These are phyloP conservation scores for Solanum neorickii DNA, from an alignment of 257 asterid genomes.

Conservation along the genomic window DNA sequence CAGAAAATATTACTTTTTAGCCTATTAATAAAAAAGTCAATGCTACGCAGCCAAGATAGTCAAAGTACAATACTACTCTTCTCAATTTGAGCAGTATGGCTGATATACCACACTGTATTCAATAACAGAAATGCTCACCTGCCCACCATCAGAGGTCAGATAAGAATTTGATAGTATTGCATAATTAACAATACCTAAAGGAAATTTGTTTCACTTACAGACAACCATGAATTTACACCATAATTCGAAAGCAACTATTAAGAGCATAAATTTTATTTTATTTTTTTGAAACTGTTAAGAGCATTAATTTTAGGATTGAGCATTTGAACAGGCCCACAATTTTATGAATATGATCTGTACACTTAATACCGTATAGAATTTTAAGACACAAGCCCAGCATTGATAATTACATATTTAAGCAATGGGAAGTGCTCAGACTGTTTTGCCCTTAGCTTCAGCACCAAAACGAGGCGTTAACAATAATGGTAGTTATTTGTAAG, in stretches of 20 bases:
- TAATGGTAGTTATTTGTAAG: too few species aligned
- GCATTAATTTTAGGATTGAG: neutral
- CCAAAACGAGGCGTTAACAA: neutral
- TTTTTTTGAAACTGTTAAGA: neutral
- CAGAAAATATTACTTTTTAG: neutral
- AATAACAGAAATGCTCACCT: neutral
- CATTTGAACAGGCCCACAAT: neutral
- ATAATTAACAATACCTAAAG: neutral
- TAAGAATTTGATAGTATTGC: neutral
- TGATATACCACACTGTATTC: neutral
- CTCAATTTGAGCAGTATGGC: neutral
- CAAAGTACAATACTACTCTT: neutral
- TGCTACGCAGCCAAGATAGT: neutral
- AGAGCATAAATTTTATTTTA: neutral
- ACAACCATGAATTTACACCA: neutral
- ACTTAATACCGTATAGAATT: neutral
- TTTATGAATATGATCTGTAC: neutral
- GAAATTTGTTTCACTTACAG: neutral
- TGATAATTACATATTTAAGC: neutral
- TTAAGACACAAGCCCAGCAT: neutral
- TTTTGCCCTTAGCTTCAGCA: neutral
- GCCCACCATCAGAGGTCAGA: neutral
- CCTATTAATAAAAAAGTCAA: neutral
- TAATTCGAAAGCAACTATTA: neutral
- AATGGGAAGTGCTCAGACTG: neutral